Percentiles rank a stretch among this genome's conserved stretches.
These are phyloP conservation scores for Carallia brachiata DNA, from an alignment of 345 rosid genomes.

Conservation along the genomic window DNA sequence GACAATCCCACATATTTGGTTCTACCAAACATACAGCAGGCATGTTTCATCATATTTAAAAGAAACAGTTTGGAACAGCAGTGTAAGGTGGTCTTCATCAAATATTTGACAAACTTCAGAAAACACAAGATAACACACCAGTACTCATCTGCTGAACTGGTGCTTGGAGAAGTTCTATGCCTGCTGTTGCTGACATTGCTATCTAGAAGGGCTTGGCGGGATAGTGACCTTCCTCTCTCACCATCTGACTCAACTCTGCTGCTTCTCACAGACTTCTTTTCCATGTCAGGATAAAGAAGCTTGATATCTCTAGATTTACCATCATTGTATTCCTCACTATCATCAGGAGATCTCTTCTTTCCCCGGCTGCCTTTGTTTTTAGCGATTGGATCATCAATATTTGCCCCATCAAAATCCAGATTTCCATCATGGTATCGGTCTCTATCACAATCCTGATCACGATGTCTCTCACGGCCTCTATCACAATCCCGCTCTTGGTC, in stretches of 20 bases:
- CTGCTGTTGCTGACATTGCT: slow-evolving; percentile 33
- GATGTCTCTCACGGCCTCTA: background rate
- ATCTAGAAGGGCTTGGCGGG: slow-evolving; percentile 51
- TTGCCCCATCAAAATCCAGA: slow-evolving; percentile 35
- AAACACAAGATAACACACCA: slow-evolving; percentile 42
- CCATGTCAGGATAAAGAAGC: slow-evolving; percentile 38
- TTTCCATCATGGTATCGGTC: slow-evolving; percentile 13
- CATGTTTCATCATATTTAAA: no score
- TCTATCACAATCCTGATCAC: slow-evolving; percentile 1
- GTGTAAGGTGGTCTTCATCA: no score
- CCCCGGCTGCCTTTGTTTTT: slow-evolving; percentile 62
- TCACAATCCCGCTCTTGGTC: slow-evolving; percentile 5
- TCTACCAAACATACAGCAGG: background rate
- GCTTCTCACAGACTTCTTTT: slow-evolving; percentile 43
- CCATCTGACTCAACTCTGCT: slow-evolving; percentile 57
- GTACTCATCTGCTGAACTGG: slow-evolving; percentile 62
- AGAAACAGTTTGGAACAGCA: no score
- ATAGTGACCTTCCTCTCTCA: slow-evolving; percentile 64
- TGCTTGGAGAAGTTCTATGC: slow-evolving; percentile 48
- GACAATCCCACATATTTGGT: background rate
- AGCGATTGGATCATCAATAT: slow-evolving; percentile 50
- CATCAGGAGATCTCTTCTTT: slow-evolving; percentile 70
- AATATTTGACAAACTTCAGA: background rate
- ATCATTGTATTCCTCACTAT: slow-evolving; percentile 54
- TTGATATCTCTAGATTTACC: slow-evolving; percentile 40